Conservation (phyloP, 73 alveolate species). For the Tetrahymena borealis region DNA sequence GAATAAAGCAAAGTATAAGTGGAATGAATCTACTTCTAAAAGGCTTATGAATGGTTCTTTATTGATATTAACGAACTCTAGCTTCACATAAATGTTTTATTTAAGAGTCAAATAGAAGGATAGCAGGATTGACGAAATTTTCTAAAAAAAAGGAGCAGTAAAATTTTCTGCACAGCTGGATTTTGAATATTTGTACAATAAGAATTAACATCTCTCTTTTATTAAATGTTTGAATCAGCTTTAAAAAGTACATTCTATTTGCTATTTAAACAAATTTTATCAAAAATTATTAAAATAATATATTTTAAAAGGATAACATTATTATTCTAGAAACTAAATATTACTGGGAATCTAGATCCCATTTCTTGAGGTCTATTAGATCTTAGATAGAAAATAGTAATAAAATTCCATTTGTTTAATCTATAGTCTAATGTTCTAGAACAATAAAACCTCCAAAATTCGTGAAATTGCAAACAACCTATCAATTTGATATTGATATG, state of each 20-base stretch:
- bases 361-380: neutral
- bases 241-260: too few species aligned
- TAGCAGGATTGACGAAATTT: neutral
- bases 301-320: neutral
- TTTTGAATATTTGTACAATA: too few species aligned
- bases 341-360: neutral
- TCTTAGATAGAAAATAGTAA: neutral
- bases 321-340: neutral
- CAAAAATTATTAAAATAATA: too few species aligned
- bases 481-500: neutral
- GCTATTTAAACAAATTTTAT: too few species aligned
- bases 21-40: neutral
- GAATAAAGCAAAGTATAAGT: neutral
- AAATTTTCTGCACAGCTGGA: too few species aligned
- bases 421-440: neutral
- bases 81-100: neutral
- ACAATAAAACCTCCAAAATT: neutral
- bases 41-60: neutral
- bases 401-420: neutral
- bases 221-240: too few species aligned
- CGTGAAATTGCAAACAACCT: neutral
- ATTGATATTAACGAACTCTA: neutral
- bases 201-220: too few species aligned
- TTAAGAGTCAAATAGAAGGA: neutral
- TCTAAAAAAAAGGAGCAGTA: too few species aligned